Evolutionary conservation across 2,329 filamentous ascomycete species (phyloP).

Genomic region (Penicillium sp.): DNA sequence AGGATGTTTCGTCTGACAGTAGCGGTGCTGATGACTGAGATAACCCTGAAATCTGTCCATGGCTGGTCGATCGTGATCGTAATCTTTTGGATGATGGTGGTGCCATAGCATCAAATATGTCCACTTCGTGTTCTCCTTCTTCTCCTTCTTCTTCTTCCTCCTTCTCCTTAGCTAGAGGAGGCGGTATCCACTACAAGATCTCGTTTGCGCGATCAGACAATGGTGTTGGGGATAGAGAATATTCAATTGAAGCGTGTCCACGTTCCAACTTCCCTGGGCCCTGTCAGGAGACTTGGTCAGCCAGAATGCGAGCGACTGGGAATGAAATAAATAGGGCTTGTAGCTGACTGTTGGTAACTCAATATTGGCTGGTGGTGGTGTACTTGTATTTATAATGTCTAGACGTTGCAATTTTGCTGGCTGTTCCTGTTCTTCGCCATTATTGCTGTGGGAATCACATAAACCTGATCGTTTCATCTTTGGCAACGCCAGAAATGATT

Average conservation of each 20-base stretch:
- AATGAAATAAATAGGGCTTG: no score
- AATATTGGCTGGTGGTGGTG: no score
- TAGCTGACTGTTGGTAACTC: no score
- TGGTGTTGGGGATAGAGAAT: neutral
- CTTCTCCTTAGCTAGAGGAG: neutral
- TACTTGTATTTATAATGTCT: no score
- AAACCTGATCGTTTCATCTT: no score
- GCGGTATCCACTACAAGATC: neutral
- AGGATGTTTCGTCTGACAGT: neutral
- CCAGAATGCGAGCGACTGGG: neutral
- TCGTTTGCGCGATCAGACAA: neutral
- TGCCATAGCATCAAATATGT: conserved; percentile 1
- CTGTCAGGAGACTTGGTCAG: neutral
- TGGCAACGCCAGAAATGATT: no score
- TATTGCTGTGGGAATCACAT: no score
- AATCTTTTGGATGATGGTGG: conserved; percentile 11
- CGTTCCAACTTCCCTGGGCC: neutral
- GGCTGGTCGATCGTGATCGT: conserved; percentile 6
- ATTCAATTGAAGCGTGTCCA: neutral
- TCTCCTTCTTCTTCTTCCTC: no score
- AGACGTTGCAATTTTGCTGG: no score
- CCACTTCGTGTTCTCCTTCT: no score
- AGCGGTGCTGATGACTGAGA: no score
- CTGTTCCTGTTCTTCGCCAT: no score
- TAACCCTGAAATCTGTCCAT: neutral